Evolutionary conservation across 2,329 filamentous ascomycete genomes (phyloP), one percentile per base, ranked within the genome.

Genomic region (Alternaria conjuncta): DNA sequence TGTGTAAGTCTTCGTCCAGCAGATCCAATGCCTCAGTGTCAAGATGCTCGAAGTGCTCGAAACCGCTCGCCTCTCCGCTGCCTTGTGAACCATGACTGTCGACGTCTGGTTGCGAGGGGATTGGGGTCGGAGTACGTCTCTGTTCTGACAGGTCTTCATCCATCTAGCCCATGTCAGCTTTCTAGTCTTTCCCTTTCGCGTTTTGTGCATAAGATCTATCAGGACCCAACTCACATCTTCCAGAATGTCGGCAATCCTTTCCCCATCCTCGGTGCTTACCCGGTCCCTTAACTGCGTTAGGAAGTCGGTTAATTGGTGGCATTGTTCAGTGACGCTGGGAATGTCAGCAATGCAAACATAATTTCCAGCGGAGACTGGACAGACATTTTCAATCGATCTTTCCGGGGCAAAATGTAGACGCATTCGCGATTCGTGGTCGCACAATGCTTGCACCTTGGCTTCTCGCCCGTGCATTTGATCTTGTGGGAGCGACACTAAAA

Each of bases 381-480:
- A 63, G 61, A 81, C 77, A 75, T 74, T 57, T 79, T 81, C 50
- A 79, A 56, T n/a, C 71, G 70, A 56, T 82, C 80, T 58, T 78
- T 75, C 18, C 80, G 77, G 9, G 78, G 76, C 67, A 81, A 70
- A 26, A 77, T 75, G 68, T 82, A 82, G 20, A 78, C 68, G 61
- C 80, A 82, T n/a, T 74, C 71, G 50, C 75, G 73, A 36, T 63
- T 69, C 9, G 71, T 71, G 26, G 72, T 68, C 50, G 73, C 71
- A 67, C 80, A 82, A 45, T 80, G 78, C 47, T 76, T 75, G 63
- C 80, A 82, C 6, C 63, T 55, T 23, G 80, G 80, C 41, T 67
- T 72, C 49, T 77, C 71, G 23, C 80, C 80, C 44, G 78, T 77
- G 65, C 80, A 82, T 62, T 80, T 82, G 68, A 81, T 79, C 68